Evolutionary conservation across 345 rosid genomes (phyloP).

Genomic region (Xanthoceras sorbifolium): DNA sequence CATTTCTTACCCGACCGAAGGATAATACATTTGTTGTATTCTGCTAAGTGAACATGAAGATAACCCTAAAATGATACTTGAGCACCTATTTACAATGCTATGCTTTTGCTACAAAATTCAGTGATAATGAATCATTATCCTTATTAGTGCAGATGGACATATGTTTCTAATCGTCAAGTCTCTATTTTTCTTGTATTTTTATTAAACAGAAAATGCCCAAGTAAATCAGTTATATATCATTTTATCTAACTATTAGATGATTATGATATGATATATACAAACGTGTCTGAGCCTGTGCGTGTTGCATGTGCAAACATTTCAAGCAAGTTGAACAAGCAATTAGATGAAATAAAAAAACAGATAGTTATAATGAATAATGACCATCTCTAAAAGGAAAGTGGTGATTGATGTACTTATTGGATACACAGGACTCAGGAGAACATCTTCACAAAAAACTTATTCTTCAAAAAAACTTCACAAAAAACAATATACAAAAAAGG

Average conservation of each 20-base stretch:
- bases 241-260: slow-evolving; percentile 1
- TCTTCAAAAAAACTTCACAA: no score
- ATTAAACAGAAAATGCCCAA: no score
- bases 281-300: not conserved
- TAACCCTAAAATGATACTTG: no score
- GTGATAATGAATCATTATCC: no score
- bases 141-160: not conserved
- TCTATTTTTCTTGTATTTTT: no score
- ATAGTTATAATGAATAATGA: slow-evolving; percentile 12
- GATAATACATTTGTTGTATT: not conserved
- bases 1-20: not conserved
- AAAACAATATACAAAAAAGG: not conserved
- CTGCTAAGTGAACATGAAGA: not conserved
- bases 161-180: not conserved
- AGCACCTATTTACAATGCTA: no score
- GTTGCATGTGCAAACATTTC: not conserved
- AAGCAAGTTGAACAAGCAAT: not conserved
- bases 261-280: not conserved
- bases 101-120: no score
- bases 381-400: slow-evolving; percentile 4
- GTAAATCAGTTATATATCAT: not conserved
- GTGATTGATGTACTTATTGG: slow-evolving; percentile 4
- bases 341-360: slow-evolving; percentile 7
- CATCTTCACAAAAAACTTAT: no score
- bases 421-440: no score